These are phyloP conservation scores for Lasiodiplodia hormozganensis DNA, from an alignment of 2,329 filamentous ascomycete genomes.

Conservation along the genomic window DNA sequence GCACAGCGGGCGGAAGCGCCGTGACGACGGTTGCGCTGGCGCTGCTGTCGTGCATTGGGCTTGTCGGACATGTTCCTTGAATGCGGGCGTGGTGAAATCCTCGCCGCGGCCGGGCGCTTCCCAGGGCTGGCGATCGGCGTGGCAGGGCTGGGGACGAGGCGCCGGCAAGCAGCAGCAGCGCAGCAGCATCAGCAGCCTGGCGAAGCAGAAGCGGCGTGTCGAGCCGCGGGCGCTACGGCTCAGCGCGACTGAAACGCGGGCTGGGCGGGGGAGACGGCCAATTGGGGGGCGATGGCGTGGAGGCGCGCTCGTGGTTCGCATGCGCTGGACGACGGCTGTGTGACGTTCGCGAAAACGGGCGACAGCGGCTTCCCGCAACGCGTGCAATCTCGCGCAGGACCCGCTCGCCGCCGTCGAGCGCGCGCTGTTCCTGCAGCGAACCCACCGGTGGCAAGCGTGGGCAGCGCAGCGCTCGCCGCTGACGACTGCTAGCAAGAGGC, in stretches of 20 bases:
- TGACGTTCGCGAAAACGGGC: conserved; percentile 18
- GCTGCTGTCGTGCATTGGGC: conserved; percentile 21
- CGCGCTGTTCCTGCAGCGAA: conserved; percentile 12
- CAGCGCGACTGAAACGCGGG: conserved; percentile 17
- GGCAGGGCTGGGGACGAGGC: conserved; percentile 10
- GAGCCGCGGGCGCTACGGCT: conserved; percentile 24
- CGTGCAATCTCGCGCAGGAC: conserved; percentile 18
- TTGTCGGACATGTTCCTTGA: conserved; percentile 19
- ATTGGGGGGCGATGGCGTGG: background rate
- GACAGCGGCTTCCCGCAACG: conserved; percentile 5
- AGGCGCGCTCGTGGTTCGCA: conserved; percentile 13
- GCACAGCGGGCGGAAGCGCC: conserved; percentile 17
- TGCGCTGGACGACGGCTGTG: conserved; percentile 13
- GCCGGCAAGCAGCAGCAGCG: conserved; percentile 14
- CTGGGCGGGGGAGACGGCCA: conserved; percentile 6
- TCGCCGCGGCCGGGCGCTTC: conserved; percentile 9
- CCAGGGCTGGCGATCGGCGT: conserved; percentile 21
- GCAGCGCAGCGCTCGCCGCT: background rate
- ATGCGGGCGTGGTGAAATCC: background rate
- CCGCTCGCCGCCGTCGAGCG: background rate
- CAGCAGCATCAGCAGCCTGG: background rate
- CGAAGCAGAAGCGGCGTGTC: conserved; percentile 3
- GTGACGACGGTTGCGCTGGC: conserved; percentile 23
- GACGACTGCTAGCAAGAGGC: no score
- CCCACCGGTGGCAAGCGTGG: background rate